These are phyloP conservation scores for Coprinellus aureogranulatus DNA, from an alignment of 768 basidiomycete genomes.

Conservation along the genomic window DNA sequence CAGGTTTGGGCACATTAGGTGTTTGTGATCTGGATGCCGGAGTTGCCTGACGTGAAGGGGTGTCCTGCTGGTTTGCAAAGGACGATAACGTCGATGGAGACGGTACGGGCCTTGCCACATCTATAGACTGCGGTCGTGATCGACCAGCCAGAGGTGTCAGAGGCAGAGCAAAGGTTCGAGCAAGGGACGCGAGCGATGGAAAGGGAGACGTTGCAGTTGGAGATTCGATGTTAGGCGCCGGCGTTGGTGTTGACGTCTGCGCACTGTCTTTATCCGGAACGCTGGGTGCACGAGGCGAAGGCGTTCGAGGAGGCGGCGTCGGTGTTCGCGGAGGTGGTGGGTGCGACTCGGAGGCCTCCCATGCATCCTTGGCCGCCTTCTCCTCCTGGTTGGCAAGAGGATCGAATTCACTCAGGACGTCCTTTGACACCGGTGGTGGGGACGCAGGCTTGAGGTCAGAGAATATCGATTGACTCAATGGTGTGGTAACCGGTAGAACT, in stretches of 20 bases:
- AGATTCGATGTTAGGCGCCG: conserved; percentile 19
- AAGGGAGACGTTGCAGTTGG: conserved; percentile 27
- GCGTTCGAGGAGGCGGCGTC: conserved; percentile 28
- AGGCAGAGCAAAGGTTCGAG: conserved; percentile 61
- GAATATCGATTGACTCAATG: conserved; percentile 39
- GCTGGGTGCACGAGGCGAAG: conserved; percentile 31
- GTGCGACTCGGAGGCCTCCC: conserved; percentile 62
- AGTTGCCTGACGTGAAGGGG: conserved; percentile 10
- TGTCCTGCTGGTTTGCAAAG: conserved; percentile 50
- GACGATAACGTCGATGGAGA: conserved; percentile 56
- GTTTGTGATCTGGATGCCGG: conserved; percentile 17
- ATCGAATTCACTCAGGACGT: conserved; percentile 65
- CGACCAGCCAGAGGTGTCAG: conserved; percentile 39
- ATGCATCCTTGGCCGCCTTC: conserved; percentile 59
- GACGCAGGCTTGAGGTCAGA: conserved; percentile 32
- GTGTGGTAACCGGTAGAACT: conserved; percentile 42
- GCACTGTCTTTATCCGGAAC: conserved; percentile 35
- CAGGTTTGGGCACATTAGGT: conserved; percentile 24
- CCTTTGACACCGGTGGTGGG: conserved; percentile 30
- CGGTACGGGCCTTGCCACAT: conserved; percentile 55
- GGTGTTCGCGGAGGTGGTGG: conserved; percentile 43
- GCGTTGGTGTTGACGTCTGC: conserved; percentile 20
- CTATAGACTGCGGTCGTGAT: conserved; percentile 58
- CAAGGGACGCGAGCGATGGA: conserved; percentile 64
- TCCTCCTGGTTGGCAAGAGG: conserved; percentile 60